phyloP scores from a whole-genome alignment of 257 asterid genomes.

The Coffea canephora region DNA sequence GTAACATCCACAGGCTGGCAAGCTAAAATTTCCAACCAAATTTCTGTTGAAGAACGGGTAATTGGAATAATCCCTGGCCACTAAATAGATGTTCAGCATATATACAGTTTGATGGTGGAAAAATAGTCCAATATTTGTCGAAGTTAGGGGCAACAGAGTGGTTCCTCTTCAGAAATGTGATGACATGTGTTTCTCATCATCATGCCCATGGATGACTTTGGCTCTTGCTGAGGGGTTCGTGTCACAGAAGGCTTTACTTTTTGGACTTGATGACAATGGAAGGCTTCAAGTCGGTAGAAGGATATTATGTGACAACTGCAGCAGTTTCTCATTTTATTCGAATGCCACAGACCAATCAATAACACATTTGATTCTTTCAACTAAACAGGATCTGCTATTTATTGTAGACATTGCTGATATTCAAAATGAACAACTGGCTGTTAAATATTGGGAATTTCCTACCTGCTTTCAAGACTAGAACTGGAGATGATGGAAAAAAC shows the following conservation, averaged over 20 bases:
- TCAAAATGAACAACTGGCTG: slow-evolving; percentile 53
- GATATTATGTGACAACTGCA: slow-evolving; percentile 77
- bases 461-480: slow-evolving; percentile 55
- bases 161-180: slow-evolving; percentile 53
- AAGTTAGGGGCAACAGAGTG: slow-evolving; percentile 44
- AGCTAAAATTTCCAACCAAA: slow-evolving; percentile 41
- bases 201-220: slow-evolving; percentile 79
- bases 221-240: slow-evolving; percentile 43
- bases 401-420: slow-evolving; percentile 72
- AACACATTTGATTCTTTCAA: slow-evolving; percentile 73
- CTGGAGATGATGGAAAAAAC: slow-evolving; percentile 48
- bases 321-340: slow-evolving; percentile 82
- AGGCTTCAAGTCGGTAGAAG: slow-evolving; percentile 59
- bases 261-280: slow-evolving; percentile 86
- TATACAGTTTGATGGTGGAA: slow-evolving; percentile 84
- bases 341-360: slow-evolving; percentile 57
- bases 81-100: slow-evolving; percentile 49
- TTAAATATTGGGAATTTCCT: slow-evolving; percentile 68
- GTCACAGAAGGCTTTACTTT: slow-evolving; percentile 50
- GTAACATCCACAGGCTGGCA: slow-evolving; percentile 88
- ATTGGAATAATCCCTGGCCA: slow-evolving; percentile 54
- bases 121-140: slow-evolving; percentile 57
- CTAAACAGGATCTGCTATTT: slow-evolving; percentile 82
- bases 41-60: slow-evolving; percentile 54
- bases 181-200: slow-evolving; percentile 57